Conservation (phyloP, 2,329 filamentous ascomycete species). For the Neoascochyta sp. region DNA sequence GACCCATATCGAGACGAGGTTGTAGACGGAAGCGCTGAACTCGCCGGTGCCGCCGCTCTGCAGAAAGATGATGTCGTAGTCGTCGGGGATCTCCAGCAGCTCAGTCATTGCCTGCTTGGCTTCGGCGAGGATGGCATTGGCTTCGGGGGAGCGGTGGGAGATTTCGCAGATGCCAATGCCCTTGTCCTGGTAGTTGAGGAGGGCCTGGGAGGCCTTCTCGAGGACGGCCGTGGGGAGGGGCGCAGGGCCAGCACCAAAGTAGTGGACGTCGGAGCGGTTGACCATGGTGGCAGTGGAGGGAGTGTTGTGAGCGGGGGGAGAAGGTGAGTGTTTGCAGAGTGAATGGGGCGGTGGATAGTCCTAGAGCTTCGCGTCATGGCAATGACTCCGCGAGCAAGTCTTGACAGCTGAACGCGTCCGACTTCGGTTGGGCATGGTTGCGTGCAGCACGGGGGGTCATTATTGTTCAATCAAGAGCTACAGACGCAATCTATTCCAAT, state of each 20-base stretch:
- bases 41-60: slow-evolving; percentile 81
- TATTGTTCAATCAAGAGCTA: background rate
- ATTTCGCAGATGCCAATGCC: slow-evolving; percentile 87
- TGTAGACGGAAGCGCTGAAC: slow-evolving; percentile 81
- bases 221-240: slow-evolving; percentile 77
- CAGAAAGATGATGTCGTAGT: slow-evolving; percentile 87
- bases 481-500: slow-evolving; percentile 3
- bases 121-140: slow-evolving; percentile 72
- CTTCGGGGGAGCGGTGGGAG: slow-evolving; percentile 78
- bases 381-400: slow-evolving; percentile 23
- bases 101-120: slow-evolving; percentile 69
- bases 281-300: slow-evolving; percentile 53
- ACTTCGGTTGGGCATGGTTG: slow-evolving; percentile 14
- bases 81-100: slow-evolving; percentile 76
- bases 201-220: slow-evolving; percentile 68
- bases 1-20: slow-evolving; percentile 80
- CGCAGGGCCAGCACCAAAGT: slow-evolving; percentile 92
- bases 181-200: slow-evolving; percentile 76
- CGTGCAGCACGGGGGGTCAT: no score
- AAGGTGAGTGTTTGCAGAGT: slow-evolving; percentile 2
- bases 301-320: slow-evolving; percentile 2
- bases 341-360: slow-evolving; percentile 6
- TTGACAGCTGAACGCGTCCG: slow-evolving; percentile 14
- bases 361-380: slow-evolving; percentile 22
- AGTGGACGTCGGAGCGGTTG: slow-evolving; percentile 68